Percentiles rank a stretch among this genome's conserved stretches.
Conservation (phyloP, 352 stramenopile species). For the Globisporangium lucens region DNA sequence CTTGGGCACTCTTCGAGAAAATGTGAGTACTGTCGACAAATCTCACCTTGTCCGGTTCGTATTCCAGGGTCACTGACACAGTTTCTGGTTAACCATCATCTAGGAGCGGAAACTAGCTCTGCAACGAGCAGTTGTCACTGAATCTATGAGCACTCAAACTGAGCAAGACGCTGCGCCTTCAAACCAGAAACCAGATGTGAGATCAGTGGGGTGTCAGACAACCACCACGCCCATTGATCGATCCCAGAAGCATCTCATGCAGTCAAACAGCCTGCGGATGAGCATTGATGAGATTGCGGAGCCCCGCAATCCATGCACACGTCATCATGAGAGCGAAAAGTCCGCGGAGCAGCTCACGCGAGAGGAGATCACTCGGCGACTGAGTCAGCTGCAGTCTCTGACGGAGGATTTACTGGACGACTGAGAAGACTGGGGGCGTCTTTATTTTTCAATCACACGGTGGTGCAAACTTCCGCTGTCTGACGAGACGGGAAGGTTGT, state of each 20-base stretch:
- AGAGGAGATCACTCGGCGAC: conserved; percentile 30
- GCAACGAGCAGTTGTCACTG: conserved; percentile 13
- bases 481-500: conserved; percentile 27
- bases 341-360: conserved; percentile 7
- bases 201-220: conserved; percentile 12
- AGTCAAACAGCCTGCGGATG: conserved; percentile 20
- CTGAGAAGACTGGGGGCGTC: conserved; percentile 16
- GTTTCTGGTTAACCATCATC: neutral
- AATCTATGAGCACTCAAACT: conserved; percentile 24
- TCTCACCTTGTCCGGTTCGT: neutral
- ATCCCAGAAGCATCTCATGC: neutral
- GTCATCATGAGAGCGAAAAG: neutral
- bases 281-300: conserved; percentile 31
- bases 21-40: conserved; percentile 16
- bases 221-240: neutral
- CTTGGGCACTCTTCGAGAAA: conserved; percentile 49
- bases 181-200: neutral
- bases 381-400: conserved; percentile 55
- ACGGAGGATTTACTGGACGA: conserved; percentile 57
- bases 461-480: conserved; percentile 15
- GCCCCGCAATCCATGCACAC: neutral
- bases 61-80: neutral
- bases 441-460: neutral
- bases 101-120: conserved; percentile 34
- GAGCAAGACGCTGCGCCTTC: neutral